Evolutionary conservation across 345 rosid genomes (phyloP).

Genomic region (Luvunga scandens): DNA sequence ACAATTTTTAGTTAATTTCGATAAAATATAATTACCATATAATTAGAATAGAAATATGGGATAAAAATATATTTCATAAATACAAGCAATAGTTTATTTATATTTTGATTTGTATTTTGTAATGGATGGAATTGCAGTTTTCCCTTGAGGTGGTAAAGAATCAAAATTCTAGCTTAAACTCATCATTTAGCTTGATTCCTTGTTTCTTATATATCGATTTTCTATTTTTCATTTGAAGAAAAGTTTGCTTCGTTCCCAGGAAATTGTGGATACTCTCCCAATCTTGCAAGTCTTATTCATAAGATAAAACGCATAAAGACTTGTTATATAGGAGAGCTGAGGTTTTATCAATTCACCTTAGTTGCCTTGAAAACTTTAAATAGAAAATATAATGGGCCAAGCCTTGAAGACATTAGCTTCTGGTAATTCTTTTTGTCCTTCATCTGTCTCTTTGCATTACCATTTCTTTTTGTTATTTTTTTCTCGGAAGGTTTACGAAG

Average conservation of each 20-base stretch:
- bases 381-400: background rate
- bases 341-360: background rate
- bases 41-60: no score
- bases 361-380: background rate
- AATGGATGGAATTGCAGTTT: background rate
- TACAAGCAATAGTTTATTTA: no score
- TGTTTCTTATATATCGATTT: no score
- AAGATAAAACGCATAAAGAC: background rate
- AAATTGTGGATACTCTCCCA: background rate
- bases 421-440: slow-evolving; percentile 9
- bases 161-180: background rate
- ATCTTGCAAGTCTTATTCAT: background rate
- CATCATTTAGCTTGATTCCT: background rate
- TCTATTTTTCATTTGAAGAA: background rate
- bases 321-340: background rate
- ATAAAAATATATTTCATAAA: no score
- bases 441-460: background rate
- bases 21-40: no score
- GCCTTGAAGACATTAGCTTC: slow-evolving; percentile 14
- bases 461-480: background rate
- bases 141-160: background rate
- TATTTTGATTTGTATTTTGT: no score
- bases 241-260: background rate
- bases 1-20: no score
- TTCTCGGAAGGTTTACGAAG: background rate